phyloP scores from a whole-genome alignment of 2,329 filamentous ascomycete genomes.

The Parafenestella ontariensis region DNA sequence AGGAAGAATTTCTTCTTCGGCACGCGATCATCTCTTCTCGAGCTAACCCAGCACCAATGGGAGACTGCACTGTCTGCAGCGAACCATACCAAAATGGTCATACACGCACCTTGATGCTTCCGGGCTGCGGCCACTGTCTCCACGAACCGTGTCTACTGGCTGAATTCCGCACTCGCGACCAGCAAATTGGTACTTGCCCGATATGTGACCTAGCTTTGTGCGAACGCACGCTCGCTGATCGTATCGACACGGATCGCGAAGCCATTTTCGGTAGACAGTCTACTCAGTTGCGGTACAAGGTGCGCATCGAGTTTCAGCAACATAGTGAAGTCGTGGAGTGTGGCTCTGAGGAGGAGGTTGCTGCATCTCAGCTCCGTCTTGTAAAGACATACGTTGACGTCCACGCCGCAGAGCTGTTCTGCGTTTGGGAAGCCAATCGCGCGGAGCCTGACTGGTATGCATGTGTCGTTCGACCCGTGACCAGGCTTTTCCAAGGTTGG shows the following conservation, averaged over 20 bases:
- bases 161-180: slow-evolving; percentile 1
- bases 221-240: slow-evolving; percentile 11
- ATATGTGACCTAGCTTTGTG: slow-evolving; percentile 8
- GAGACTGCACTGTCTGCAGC: slow-evolving; percentile 7
- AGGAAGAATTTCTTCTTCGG: slow-evolving; percentile 5
- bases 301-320: slow-evolving; percentile 11
- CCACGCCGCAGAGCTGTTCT: slow-evolving; percentile 13
- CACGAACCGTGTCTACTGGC: slow-evolving; percentile 11
- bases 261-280: slow-evolving; percentile 15
- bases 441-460: slow-evolving; percentile 13
- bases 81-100: neutral
- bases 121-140: slow-evolving; percentile 2
- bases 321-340: slow-evolving; percentile 1
- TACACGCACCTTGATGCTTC: neutral
- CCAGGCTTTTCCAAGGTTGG: slow-evolving; percentile 17
- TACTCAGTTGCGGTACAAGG: slow-evolving; percentile 1
- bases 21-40: slow-evolving; percentile 2
- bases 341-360: slow-evolving; percentile 16
- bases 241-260: slow-evolving; percentile 12
- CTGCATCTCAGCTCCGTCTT: slow-evolving; percentile 12
- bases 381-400: slow-evolving; percentile 19
- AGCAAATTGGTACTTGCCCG: slow-evolving; percentile 9
- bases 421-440: slow-evolving; percentile 4
- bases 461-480: slow-evolving; percentile 5
- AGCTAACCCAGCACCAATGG: slow-evolving; percentile 1